Conservation (phyloP, 164 flowering plant species). For the Aristolochia fimbriata region DNA sequence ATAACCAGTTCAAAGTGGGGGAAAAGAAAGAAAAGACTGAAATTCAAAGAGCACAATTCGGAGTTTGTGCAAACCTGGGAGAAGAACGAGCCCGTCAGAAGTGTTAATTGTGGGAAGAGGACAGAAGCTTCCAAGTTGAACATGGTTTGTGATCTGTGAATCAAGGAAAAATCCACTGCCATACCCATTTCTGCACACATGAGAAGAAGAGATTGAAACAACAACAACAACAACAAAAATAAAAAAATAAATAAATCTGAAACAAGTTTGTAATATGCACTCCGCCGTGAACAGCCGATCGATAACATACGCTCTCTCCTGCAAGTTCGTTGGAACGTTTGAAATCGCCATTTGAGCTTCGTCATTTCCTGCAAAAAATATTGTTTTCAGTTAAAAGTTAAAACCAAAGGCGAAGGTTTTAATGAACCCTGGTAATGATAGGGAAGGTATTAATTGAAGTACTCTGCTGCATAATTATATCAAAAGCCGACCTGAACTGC, state of each 20-base stretch:
- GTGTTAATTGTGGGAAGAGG: conserved; percentile 6
- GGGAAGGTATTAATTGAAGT: too few species aligned
- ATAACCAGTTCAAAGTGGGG: neutral
- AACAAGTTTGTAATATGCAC: too few species aligned
- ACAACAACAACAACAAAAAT: too few species aligned
- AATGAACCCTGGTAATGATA: neutral
- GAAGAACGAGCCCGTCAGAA: too few species aligned
- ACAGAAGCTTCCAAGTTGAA: conserved; percentile 14
- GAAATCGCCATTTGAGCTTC: conserved; percentile 20
- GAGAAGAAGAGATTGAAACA: neutral
- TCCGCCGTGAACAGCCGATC: too few species aligned
- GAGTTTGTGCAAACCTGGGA: too few species aligned
- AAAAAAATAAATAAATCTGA: neutral
- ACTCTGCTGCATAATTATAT: neutral
- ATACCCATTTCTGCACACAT: conserved; percentile 1
- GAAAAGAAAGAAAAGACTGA: neutral
- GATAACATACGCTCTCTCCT: conserved; percentile 13
- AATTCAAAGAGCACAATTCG: too few species aligned
- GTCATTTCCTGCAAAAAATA: conserved; percentile 18
- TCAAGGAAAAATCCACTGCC: conserved; percentile 14
- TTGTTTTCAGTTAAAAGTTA: too few species aligned
- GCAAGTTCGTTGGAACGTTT: conserved; percentile 12
- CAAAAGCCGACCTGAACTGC: conserved; percentile 13
- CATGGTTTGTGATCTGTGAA: conserved; percentile 11
- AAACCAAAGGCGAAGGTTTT: neutral